Evolutionary conservation across 306 rosid species (phyloP), one percentile per base, ranked within the genome.

Genomic region (Vigna reflexopilosa): DNA sequence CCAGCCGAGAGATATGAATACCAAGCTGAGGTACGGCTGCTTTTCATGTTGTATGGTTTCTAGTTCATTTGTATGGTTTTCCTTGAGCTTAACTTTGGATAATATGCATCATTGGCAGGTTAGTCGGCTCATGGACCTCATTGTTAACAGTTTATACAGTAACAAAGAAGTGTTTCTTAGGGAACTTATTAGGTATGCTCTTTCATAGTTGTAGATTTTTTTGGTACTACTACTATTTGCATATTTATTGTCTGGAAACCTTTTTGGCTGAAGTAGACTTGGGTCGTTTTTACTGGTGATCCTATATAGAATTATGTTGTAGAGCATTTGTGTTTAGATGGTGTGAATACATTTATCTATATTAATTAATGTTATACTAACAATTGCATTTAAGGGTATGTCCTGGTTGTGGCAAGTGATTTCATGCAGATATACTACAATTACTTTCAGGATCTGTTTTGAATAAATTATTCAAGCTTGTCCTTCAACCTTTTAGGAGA

Each of bases 121-220:
- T 72, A 93, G 97, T 84, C 91, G 99, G 49, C 97, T 96, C 81
- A 91, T 96, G 98, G 98, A 96, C 80, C 99, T 96, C 83, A 96
- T 96, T 82, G 98, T 96, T 44, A 90, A 96, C 85, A 96, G 99
- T 87, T 90, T 91, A 84, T 96, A 93, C 77, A 96, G 98, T 80
- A 91, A 96, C 88, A 96, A 96, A 85, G 99, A 96, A 67, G 98
- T 96, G 45, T 96, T 96, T 83, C 94, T 96, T 54, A 83, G 99
- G 81, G 99, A 96, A 83, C 98, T 96, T 86, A 85, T 96, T 62
- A 96, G 99, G 99, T 93, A 81, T 64, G 15, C 38, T 56, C 72
- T 56, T 17, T 26, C 56, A 5, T 36, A 45, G 26, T 47, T 61
- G 22, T 57, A 28, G 48, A 61, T 40, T 7, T 26, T 64, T 42